Evolutionary conservation across 495 filamentous ascomycete species (phyloP), one percentile per base, ranked within the genome.

Genomic region (Astrothelium macrocarpum): DNA sequence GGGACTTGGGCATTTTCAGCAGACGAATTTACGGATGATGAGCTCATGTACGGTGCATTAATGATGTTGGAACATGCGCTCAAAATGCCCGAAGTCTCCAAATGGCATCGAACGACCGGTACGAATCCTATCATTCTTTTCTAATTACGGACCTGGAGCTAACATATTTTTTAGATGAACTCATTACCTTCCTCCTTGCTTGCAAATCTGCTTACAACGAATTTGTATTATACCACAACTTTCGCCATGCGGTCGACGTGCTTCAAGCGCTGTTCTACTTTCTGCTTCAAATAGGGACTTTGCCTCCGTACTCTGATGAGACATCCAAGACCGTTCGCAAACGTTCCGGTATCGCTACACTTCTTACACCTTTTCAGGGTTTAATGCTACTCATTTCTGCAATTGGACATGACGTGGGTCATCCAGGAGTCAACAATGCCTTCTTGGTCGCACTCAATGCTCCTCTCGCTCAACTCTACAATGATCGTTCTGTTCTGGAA

Each of bases 201-300:
- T 88, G 90, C 71, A 86, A 90, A 59, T 84, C 85, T 56, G 88
- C 95, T 18, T 97, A 98, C 76, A 96, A 97, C 71, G 85, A 82
- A 59, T 95, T 96, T 73, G 90, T 98, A 42, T 89, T 93, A n/a
- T 98, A 97, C 71, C 94, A 98, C 77, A 98, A 98, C 73, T 98
- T 97, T 74, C 90, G 94, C 59, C 94, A 98, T 73, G 94, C 95
- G 7, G 85, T 94, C 60, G 94, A 98, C 78, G 94, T 98, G 43
- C 80, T 97, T 68, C 94, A 98, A 75, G 95, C 94, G 2, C 81
- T 89, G 43, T 98, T 97, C 74, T 86, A 87, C 76, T 95, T 96
- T 70, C 80, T 98, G n/a, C 78, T 97, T 60, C 82, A 84, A 53
- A 86, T 97, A 53, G 88, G 89, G 45, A 83, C 85, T 7, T 76